Conservation (phyloP, 176 grass and related monocot species). For the Musa schizocarpa region DNA sequence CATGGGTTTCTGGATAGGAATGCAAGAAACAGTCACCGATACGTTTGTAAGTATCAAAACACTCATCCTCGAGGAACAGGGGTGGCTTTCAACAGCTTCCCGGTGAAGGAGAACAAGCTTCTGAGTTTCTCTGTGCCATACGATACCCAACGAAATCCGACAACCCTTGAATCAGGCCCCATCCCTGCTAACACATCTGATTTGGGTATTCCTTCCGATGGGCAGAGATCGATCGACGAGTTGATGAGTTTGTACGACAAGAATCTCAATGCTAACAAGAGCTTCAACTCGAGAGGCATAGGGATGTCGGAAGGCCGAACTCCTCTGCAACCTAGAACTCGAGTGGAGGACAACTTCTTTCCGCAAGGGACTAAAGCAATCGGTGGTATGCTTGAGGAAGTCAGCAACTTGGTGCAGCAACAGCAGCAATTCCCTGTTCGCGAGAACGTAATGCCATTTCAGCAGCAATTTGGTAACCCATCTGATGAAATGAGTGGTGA, state of each 20-base stretch:
- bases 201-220: conserved; percentile 3
- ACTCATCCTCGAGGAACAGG: background rate
- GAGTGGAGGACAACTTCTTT: background rate
- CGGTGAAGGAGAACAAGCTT: background rate
- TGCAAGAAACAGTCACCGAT: conserved; percentile 1
- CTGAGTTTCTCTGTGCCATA: background rate
- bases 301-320: background rate
- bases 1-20: background rate
- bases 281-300: background rate
- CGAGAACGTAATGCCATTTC: background rate
- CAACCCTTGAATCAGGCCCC: background rate
- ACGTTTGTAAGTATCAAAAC: conserved; percentile 1
- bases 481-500: background rate
- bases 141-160: background rate
- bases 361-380: background rate
- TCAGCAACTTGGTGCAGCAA: conserved; percentile 4
- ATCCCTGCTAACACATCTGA: background rate
- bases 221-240: background rate
- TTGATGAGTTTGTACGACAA: conserved; percentile 9
- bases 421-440: background rate
- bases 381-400: background rate
- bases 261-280: background rate
- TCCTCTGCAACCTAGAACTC: background rate
- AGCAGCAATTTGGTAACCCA: background rate
- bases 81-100: background rate